A percentile compares a stretch with the other conserved stretches of the same genome.
phyloP scores from a whole-genome alignment of 495 filamentous ascomycete genomes.

The Aspergillus funiculosus region DNA sequence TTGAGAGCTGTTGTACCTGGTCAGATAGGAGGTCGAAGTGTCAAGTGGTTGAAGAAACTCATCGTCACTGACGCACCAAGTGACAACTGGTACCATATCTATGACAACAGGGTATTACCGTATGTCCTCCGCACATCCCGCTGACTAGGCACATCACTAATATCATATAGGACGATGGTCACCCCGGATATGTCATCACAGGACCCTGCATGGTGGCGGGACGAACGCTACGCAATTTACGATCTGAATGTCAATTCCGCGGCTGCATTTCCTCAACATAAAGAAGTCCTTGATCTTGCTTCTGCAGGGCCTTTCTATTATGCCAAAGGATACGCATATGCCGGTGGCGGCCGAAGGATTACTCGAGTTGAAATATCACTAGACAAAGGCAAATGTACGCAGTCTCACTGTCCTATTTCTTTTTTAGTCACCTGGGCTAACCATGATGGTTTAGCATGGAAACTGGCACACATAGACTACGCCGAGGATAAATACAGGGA shows the following conservation, averaged over 20 bases:
- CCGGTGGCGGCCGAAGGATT: conserved; percentile 80
- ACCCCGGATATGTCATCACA: conserved; percentile 73
- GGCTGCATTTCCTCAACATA: conserved; percentile 73
- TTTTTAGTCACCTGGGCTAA: conserved; percentile 15
- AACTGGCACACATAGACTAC: conserved; percentile 73
- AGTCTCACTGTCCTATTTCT: neutral
- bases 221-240: conserved; percentile 93
- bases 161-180: conserved; percentile 58
- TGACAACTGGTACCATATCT: conserved; percentile 95
- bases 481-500: conserved; percentile 82
- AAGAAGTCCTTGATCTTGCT: conserved; percentile 59
- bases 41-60: conserved; percentile 89
- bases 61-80: conserved; percentile 74
- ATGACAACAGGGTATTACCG: conserved; percentile 89
- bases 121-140: conserved; percentile 23
- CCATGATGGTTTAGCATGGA: conserved; percentile 53
- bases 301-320: conserved; percentile 51
- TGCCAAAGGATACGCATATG: conserved; percentile 80
- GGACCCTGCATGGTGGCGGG: conserved; percentile 75
- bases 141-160: conserved; percentile 1
- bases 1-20: conserved; percentile 82
- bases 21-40: conserved; percentile 89
- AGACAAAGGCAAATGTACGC: conserved; percentile 63
- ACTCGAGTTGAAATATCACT: conserved; percentile 80
- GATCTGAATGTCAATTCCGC: conserved; percentile 88